Evolutionary conservation across 495 filamentous ascomycete genomes (phyloP).

Genomic region (Tuber microsphaerosporum): DNA sequence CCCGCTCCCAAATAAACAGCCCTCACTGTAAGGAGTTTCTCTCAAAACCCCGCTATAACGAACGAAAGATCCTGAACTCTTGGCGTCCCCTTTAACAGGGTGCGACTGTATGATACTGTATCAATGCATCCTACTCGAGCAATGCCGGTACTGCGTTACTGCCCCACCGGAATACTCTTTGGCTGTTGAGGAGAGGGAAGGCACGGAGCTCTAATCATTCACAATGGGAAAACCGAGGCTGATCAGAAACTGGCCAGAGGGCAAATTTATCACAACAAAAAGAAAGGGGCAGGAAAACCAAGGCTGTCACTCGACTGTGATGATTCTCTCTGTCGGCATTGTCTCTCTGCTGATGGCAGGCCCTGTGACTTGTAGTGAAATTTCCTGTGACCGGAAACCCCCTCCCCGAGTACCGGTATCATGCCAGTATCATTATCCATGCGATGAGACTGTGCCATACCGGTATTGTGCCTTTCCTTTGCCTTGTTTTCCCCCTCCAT

Average conservation of each 20-base stretch:
- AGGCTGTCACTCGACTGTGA: not conserved
- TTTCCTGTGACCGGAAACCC: not conserved
- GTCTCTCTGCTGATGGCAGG: not conserved
- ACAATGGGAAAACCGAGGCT: not conserved
- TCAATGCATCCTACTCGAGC: too few species aligned
- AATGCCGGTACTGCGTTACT: not conserved
- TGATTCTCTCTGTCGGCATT: not conserved
- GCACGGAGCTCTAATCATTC: not conserved
- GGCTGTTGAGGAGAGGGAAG: not conserved
- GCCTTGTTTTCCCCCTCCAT: conserved; percentile 35
- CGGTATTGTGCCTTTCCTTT: conserved; percentile 26
- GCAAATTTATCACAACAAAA: not conserved
- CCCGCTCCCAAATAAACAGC: too few species aligned
- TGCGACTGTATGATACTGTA: too few species aligned
- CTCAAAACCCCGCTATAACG: too few species aligned
- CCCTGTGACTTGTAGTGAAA: not conserved
- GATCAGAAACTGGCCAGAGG: not conserved
- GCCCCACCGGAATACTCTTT: not conserved
- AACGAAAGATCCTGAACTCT: too few species aligned
- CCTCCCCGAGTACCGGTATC: not conserved
- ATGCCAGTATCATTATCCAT: not conserved
- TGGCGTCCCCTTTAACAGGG: too few species aligned
- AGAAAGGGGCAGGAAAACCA: not conserved
- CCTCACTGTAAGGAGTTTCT: too few species aligned
- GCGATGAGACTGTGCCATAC: not conserved